A percentile compares a stretch with the other conserved stretches of the same genome.
These are phyloP conservation scores for Harringtonia aguacate DNA, from an alignment of 2,329 filamentous ascomycete genomes.

Conservation along the genomic window DNA sequence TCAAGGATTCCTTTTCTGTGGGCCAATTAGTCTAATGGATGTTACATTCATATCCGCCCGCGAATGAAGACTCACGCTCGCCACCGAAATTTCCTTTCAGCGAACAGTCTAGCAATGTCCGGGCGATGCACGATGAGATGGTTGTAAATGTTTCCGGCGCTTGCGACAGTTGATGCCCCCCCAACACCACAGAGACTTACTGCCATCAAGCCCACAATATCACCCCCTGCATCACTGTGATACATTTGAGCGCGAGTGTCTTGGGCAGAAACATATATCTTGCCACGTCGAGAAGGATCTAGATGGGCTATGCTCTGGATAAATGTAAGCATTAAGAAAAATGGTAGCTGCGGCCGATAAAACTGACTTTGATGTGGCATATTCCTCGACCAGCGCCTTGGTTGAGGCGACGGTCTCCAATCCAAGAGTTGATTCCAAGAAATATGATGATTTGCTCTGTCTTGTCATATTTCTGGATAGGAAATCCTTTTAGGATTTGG, in stretches of 20 bases:
- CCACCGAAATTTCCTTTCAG: background rate
- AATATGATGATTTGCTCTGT: background rate
- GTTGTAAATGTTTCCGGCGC: conserved; percentile 1
- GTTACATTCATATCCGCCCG: too few species aligned
- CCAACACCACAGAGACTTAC: background rate
- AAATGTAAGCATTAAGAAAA: background rate
- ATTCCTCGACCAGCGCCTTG: background rate
- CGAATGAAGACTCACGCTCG: background rate
- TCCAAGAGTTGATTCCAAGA: background rate
- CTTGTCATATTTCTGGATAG: conserved; percentile 2
- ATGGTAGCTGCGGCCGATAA: too few species aligned
- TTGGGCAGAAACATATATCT: background rate
- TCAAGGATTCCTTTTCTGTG: background rate
- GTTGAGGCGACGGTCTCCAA: background rate
- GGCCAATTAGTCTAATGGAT: too few species aligned
- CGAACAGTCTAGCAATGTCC: background rate
- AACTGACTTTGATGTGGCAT: conserved; percentile 1
- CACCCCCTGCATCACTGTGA: background rate
- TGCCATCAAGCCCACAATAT: background rate
- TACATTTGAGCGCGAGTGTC: conserved; percentile 1
- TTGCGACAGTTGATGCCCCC: background rate
- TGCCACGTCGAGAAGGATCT: background rate
- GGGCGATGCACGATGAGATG: background rate
- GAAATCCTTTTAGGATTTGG: background rate
- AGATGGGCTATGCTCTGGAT: background rate